phyloP scores from a whole-genome alignment of 352 stramenopile genomes.

The Pythium dissotocum region DNA sequence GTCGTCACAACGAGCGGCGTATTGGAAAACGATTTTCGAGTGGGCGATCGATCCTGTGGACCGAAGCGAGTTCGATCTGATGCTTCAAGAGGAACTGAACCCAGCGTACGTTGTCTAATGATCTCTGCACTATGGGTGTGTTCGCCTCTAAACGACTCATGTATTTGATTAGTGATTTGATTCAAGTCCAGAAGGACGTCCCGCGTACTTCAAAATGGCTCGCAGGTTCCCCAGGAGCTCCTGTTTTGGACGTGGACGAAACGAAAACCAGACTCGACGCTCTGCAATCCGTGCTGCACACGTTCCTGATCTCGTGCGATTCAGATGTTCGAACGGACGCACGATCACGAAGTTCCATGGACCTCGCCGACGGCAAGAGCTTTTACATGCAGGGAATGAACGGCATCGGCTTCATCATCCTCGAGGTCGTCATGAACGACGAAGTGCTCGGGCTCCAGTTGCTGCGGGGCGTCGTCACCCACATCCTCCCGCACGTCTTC shows the following conservation, averaged over 20 bases:
- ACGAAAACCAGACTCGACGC: slow-evolving; percentile 34
- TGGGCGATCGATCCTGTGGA: slow-evolving; percentile 50
- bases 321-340: slow-evolving; percentile 41
- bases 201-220: slow-evolving; percentile 80
- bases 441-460: slow-evolving; percentile 57
- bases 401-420: slow-evolving; percentile 72
- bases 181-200: slow-evolving; percentile 82
- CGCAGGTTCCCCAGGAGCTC: slow-evolving; percentile 54
- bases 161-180: slow-evolving; percentile 40
- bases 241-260: slow-evolving; percentile 38
- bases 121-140: background rate
- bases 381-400: slow-evolving; percentile 91
- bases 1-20: slow-evolving; percentile 42
- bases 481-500: slow-evolving; percentile 79
- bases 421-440: slow-evolving; percentile 63
- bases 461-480: slow-evolving; percentile 58
- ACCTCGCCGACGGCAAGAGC: slow-evolving; percentile 30
- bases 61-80: slow-evolving; percentile 7
- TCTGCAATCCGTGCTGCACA: slow-evolving; percentile 59
- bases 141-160: slow-evolving; percentile 8
- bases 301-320: slow-evolving; percentile 65
- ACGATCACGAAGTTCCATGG: slow-evolving; percentile 14
- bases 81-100: slow-evolving; percentile 39
- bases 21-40: slow-evolving; percentile 69
- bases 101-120: slow-evolving; percentile 43